phyloP scores from a whole-genome alignment of 208 protist genomes.

The Acanthamoeba quina region DNA sequence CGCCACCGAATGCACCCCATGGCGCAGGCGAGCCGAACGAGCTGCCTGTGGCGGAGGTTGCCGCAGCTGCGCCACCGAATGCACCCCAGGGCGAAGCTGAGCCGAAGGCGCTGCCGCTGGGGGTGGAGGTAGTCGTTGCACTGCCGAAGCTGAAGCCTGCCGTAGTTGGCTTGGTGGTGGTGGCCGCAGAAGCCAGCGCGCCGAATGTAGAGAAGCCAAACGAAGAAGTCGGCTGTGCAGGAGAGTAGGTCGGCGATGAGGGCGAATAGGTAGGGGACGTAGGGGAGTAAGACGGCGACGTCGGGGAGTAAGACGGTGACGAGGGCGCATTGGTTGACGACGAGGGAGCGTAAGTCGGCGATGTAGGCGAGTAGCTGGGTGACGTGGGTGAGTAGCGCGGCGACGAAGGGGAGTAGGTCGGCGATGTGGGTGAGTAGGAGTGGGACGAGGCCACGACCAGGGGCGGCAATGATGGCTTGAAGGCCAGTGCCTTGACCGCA shows the following conservation, averaged over 20 bases:
- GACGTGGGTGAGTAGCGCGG: background rate
- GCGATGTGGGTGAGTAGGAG: conserved; percentile 1
- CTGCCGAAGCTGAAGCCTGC: background rate
- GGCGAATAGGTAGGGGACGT: background rate
- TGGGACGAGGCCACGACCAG: background rate
- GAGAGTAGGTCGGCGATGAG: too few species aligned
- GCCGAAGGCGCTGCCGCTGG: background rate
- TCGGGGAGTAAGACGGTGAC: background rate
- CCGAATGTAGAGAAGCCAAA: background rate
- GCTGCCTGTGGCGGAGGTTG: too few species aligned
- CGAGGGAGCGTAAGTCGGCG: background rate
- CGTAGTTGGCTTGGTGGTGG: background rate
- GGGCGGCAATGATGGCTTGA: too few species aligned
- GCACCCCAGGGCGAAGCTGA: background rate
- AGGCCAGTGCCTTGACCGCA: too few species aligned
- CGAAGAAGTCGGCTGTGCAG: background rate
- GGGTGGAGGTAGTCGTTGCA: background rate
- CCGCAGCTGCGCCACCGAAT: background rate
- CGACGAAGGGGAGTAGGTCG: background rate
- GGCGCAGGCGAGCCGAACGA: too few species aligned
- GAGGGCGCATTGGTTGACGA: too few species aligned
- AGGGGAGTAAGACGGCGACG: background rate
- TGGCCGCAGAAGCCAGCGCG: background rate
- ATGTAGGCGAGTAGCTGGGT: background rate
- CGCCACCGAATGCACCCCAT: too few species aligned